phyloP scores from a whole-genome alignment of 352 stramenopile species.

The Globisporangium spiculum region DNA sequence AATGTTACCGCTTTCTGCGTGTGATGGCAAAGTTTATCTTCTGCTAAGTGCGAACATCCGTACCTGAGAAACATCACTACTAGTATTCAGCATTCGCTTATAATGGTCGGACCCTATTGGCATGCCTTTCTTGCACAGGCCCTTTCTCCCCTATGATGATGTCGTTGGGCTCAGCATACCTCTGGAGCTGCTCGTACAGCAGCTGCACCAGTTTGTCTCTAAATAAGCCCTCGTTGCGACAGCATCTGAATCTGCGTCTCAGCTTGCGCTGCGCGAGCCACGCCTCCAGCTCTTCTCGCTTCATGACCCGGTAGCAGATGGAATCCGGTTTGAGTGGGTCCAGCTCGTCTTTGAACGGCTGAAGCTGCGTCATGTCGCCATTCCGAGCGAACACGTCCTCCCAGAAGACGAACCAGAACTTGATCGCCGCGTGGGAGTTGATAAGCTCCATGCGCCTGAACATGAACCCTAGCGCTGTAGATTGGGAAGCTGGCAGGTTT shows the following conservation, averaged over 20 bases:
- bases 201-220: constrained; percentile 8
- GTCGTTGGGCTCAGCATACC: too few relatives aligned
- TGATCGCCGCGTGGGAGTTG: constrained; percentile 26
- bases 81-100: too few relatives aligned
- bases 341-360: constrained; percentile 8
- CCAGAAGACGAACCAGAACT: constrained; percentile 36
- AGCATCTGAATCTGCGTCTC: not conserved
- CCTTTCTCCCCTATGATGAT: too few relatives aligned
- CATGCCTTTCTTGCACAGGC: too few relatives aligned
- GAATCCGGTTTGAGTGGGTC: constrained; percentile 9
- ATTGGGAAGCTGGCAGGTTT: constrained; percentile 19
- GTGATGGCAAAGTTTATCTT: too few relatives aligned
- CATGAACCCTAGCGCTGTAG: constrained; percentile 28
- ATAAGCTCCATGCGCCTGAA: constrained; percentile 34
- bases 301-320: constrained; percentile 15
- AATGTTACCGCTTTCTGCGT: too few relatives aligned
- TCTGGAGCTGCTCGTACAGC: constrained; percentile 9
- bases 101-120: too few relatives aligned
- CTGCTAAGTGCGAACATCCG: too few relatives aligned
- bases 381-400: constrained; percentile 17
- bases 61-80: too few relatives aligned
- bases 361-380: constrained; percentile 11
- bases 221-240: constrained; percentile 6
- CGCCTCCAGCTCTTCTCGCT: constrained; percentile 7
- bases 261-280: constrained; percentile 14